These are phyloP conservation scores for Penicillium freii DNA, from an alignment of 2,329 filamentous ascomycete genomes.

Conservation along the genomic window DNA sequence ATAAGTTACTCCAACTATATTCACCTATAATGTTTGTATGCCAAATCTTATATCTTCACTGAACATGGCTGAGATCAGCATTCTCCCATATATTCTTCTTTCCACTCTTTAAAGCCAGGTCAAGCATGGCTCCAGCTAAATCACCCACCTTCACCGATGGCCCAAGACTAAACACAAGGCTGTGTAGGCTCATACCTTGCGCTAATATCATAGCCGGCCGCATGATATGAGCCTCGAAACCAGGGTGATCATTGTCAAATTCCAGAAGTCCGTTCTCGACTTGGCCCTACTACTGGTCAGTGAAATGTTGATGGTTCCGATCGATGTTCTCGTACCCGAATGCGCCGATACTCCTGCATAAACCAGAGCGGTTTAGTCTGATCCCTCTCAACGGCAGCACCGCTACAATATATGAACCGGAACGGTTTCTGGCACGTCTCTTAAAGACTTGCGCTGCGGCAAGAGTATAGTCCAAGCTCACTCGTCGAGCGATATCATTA, in stretches of 20 bases:
- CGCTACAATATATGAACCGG: slow-evolving; percentile 23
- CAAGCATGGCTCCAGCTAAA: slow-evolving; percentile 14
- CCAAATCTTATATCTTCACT: not conserved
- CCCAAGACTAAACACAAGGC: slow-evolving; percentile 11
- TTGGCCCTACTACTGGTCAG: slow-evolving; percentile 14
- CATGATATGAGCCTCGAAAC: slow-evolving; percentile 22
- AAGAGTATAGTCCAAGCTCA: slow-evolving; percentile 12
- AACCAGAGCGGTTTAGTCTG: slow-evolving; percentile 21
- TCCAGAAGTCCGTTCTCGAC: slow-evolving; percentile 18
- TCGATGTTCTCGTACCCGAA: slow-evolving; percentile 11
- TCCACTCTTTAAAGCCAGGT: slow-evolving; percentile 17
- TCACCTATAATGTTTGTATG: not conserved
- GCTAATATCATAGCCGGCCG: slow-evolving; percentile 19
- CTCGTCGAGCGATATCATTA: slow-evolving; percentile 5
- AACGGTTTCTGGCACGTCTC: slow-evolving; percentile 12
- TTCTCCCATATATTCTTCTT: slow-evolving; percentile 16
- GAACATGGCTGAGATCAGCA: slow-evolving; percentile 1
- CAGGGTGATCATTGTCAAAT: slow-evolving; percentile 4
- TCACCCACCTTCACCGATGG: slow-evolving; percentile 17
- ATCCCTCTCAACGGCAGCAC: slow-evolving; percentile 14
- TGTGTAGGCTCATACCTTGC: slow-evolving; percentile 4
- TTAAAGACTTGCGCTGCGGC: slow-evolving; percentile 5
- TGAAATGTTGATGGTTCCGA: not conserved
- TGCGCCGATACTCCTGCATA: slow-evolving; percentile 16
- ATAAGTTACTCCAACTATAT: not conserved